Conservation (phyloP, 805 yeast species). For the Ogataea methanolica region DNA sequence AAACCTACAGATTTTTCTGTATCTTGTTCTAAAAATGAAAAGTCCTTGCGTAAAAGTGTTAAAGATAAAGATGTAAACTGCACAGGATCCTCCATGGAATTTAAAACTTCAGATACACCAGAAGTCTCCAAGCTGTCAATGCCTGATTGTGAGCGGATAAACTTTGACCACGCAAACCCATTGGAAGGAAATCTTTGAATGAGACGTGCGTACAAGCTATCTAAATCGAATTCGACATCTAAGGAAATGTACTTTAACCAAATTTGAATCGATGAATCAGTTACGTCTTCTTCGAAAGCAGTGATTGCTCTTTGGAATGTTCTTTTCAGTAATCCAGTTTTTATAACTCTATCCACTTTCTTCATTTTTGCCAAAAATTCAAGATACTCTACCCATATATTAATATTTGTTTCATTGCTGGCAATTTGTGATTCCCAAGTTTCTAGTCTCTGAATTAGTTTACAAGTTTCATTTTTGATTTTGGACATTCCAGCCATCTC, state of each 20-base stretch:
- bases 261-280: no score
- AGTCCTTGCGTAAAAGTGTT: constrained; percentile 6
- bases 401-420: constrained; percentile 9
- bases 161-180: constrained; percentile 2
- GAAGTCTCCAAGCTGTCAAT: not conserved
- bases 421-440: constrained; percentile 27
- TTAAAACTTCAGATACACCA: no score
- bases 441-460: constrained; percentile 31
- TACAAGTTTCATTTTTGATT: constrained; percentile 27
- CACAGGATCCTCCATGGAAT: no score
- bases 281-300: constrained; percentile 5
- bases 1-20: constrained; percentile 5
- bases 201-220: constrained; percentile 1
- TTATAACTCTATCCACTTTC: constrained; percentile 5
- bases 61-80: constrained; percentile 1
- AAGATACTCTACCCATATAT: constrained; percentile 17
- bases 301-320: constrained; percentile 30
- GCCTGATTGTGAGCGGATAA: not conserved
- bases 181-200: constrained; percentile 1
- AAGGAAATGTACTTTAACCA: constrained; percentile 2
- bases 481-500: constrained; percentile 4
- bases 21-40: constrained; percentile 1
- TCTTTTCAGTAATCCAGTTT: constrained; percentile 9
- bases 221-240: constrained; percentile 4
- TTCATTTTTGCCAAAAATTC: constrained; percentile 5